A percentile compares a stretch with the other conserved stretches of the same genome.
These are phyloP conservation scores for Chytridium lagenaria DNA, from an alignment of 371 early-diverging fungal species.

Conservation along the genomic window DNA sequence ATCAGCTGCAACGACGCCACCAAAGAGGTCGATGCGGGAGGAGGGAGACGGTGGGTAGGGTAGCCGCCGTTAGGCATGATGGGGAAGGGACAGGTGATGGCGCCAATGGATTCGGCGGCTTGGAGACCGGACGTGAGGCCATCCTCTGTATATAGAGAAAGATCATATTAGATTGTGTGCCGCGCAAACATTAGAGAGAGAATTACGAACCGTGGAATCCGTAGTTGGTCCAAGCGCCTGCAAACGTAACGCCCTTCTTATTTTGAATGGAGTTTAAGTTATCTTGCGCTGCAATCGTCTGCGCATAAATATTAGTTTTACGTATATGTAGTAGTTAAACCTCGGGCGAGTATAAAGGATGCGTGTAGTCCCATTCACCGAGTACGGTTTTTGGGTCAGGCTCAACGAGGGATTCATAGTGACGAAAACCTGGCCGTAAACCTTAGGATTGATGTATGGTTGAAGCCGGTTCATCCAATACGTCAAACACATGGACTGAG, in stretches of 20 bases:
- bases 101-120: slow-evolving; percentile 60
- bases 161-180: slow-evolving; percentile 1
- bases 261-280: slow-evolving; percentile 45
- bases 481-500: slow-evolving; percentile 53
- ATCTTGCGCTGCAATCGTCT: slow-evolving; percentile 55
- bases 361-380: slow-evolving; percentile 56
- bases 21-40: slow-evolving; percentile 2
- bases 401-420: slow-evolving; percentile 64
- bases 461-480: slow-evolving; percentile 73
- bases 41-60: slow-evolving; percentile 46
- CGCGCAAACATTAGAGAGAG: no score
- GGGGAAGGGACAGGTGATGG: slow-evolving; percentile 57
- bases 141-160: slow-evolving; percentile 49
- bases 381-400: slow-evolving; percentile 50
- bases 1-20: neutral
- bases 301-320: neutral
- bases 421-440: slow-evolving; percentile 61
- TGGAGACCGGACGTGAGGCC: slow-evolving; percentile 62
- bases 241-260: slow-evolving; percentile 41
- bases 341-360: slow-evolving; percentile 56
- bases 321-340: slow-evolving; percentile 26
- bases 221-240: slow-evolving; percentile 70
- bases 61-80: slow-evolving; percentile 57
- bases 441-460: slow-evolving; percentile 48
- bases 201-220: slow-evolving; percentile 62